These are phyloP conservation scores for Neurospora sublineolata DNA, from an alignment of 495 filamentous ascomycete species.

Conservation along the genomic window DNA sequence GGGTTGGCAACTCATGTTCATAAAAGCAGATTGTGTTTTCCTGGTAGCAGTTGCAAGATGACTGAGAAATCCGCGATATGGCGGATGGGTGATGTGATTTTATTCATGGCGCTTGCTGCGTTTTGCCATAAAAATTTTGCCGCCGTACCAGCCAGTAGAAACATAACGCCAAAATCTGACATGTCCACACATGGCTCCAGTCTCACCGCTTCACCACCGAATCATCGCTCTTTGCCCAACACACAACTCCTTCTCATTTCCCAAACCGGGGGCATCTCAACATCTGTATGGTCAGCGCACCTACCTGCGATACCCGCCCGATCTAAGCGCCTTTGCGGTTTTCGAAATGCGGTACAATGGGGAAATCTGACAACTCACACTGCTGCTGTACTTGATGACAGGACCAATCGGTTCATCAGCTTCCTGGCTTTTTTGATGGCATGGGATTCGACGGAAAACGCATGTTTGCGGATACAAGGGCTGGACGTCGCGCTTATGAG, in stretches of 20 bases:
- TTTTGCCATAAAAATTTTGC: neutral
- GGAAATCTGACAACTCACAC: neutral
- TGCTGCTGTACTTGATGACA: neutral
- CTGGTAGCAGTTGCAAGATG: no score
- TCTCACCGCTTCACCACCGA: neutral
- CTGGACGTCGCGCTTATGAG: neutral
- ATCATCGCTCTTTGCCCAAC: neutral
- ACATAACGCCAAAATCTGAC: neutral
- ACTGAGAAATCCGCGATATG: neutral
- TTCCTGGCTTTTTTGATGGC: neutral
- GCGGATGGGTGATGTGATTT: no score
- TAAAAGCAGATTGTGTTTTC: no score
- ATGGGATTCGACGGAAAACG: neutral
- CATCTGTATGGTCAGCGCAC: neutral
- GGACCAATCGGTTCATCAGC: neutral
- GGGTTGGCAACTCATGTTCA: no score
- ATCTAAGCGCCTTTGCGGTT: neutral
- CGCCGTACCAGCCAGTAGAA: neutral
- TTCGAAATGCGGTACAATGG: neutral
- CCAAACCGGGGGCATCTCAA: neutral
- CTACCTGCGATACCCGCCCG: neutral
- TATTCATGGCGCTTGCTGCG: neutral
- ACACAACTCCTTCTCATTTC: neutral
- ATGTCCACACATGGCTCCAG: neutral
- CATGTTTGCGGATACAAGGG: neutral